These are phyloP conservation scores for Geotrichum fermentans DNA, from an alignment of 1,139 yeast genomes.

Conservation along the genomic window DNA sequence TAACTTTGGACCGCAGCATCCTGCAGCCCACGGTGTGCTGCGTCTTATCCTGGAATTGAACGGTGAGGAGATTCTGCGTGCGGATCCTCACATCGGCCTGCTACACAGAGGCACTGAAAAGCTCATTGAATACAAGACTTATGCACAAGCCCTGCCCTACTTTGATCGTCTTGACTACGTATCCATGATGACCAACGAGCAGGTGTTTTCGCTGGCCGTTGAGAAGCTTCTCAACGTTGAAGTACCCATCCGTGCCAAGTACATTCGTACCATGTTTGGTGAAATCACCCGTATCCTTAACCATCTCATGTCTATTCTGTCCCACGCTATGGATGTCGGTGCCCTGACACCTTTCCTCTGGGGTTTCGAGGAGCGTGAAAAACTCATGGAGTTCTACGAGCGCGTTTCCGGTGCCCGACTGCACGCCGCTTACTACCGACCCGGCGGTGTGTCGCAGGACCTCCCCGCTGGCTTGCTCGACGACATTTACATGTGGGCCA, in stretches of 20 bases:
- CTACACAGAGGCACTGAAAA: constrained; percentile 88
- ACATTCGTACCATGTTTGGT: constrained; percentile 80
- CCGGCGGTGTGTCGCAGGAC: constrained; percentile 91
- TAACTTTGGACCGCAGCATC: constrained; percentile 92
- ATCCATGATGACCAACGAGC: constrained; percentile 91
- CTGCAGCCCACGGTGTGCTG: constrained; percentile 92
- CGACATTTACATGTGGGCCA: constrained; percentile 94
- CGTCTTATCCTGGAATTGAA: constrained; percentile 79
- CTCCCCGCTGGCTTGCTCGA: constrained; percentile 80
- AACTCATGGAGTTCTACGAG: constrained; percentile 89
- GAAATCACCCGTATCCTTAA: constrained; percentile 81
- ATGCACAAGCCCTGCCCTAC: constrained; percentile 82
- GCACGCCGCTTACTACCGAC: constrained; percentile 84
- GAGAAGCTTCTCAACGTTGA: constrained; percentile 82
- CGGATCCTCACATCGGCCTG: constrained; percentile 86
- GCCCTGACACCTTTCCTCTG: constrained; percentile 89
- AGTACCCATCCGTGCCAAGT: constrained; percentile 78
- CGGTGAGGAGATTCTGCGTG: constrained; percentile 82
- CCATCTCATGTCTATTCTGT: constrained; percentile 80
- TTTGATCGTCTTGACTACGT: constrained; percentile 86
- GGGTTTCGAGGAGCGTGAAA: constrained; percentile 94
- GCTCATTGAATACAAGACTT: constrained; percentile 77
- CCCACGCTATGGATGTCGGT: constrained; percentile 95
- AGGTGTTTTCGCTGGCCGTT: constrained; percentile 77
- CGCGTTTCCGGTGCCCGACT: constrained; percentile 88